Percentiles rank a stretch among this genome's conserved stretches.
Evolutionary conservation across 768 basidiomycete genomes (phyloP).

Genomic region (Kwoniella mangroviensis): DNA sequence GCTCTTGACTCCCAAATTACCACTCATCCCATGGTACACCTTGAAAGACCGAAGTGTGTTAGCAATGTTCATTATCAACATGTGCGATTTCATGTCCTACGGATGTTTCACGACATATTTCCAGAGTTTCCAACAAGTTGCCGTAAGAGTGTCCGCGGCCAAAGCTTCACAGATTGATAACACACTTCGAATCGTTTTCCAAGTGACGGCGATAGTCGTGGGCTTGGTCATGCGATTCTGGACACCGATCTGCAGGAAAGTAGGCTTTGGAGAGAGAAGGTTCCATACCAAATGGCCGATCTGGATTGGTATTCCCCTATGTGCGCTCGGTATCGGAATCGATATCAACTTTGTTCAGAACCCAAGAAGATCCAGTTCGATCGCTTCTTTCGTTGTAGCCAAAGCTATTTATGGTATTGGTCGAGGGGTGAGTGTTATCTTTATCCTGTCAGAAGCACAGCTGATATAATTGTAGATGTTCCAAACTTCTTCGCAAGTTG

Average conservation of each 20-base stretch:
- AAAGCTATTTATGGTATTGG: constrained; percentile 22
- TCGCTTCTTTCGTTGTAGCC: constrained; percentile 20
- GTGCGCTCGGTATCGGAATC: constrained; percentile 12
- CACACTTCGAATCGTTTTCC: constrained; percentile 17
- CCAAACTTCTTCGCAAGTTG: constrained; percentile 16
- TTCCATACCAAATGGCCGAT: constrained; percentile 20
- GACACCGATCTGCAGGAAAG: constrained; percentile 14
- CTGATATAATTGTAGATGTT: neutral
- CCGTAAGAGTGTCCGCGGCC: constrained; percentile 9
- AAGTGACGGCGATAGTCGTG: constrained; percentile 7
- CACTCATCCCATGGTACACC: constrained; percentile 16
- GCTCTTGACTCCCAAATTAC: constrained; percentile 7
- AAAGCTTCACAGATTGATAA: constrained; percentile 19
- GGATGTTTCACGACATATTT: constrained; percentile 21
- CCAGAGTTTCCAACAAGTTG: constrained; percentile 17
- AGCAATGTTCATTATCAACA: constrained; percentile 25
- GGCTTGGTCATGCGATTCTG: constrained; percentile 20
- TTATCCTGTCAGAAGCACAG: neutral
- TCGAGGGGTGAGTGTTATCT: constrained; percentile 8
- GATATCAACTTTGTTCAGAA: constrained; percentile 23
- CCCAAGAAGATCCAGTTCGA: constrained; percentile 10
- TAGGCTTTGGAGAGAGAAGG: constrained; percentile 7
- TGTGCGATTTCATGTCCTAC: constrained; percentile 24
- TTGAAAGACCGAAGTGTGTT: constrained; percentile 17
- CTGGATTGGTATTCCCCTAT: constrained; percentile 16